phyloP scores from a whole-genome alignment of 2,329 filamentous ascomycete genomes.

The Penicillium hesseltinei region DNA sequence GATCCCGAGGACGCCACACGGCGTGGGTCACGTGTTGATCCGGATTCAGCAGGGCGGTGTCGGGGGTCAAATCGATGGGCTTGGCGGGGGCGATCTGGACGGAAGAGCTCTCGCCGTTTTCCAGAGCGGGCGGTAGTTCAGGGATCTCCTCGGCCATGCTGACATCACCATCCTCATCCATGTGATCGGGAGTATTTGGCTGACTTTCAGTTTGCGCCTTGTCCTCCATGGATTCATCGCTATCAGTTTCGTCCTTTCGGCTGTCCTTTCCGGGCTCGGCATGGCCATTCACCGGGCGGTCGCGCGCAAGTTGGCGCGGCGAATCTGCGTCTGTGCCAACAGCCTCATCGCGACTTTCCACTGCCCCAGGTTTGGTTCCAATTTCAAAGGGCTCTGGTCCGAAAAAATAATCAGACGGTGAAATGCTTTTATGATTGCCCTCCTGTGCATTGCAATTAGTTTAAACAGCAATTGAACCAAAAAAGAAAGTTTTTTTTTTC shows the following conservation, averaged over 20 bases:
- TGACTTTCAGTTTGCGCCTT: constrained; percentile 37
- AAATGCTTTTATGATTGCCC: constrained; percentile 36
- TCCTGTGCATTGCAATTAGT: constrained; percentile 33
- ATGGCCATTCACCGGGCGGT: constrained; percentile 41
- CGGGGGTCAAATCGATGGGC: constrained; percentile 46
- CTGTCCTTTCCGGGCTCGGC: constrained; percentile 34
- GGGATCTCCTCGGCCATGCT: constrained; percentile 38
- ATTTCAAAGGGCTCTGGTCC: constrained; percentile 43
- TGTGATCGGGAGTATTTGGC: constrained; percentile 14
- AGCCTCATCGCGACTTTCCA: constrained; percentile 30
- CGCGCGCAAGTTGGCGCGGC: constrained; percentile 36
- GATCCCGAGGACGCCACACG: constrained; percentile 47
- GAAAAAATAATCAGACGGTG: constrained; percentile 48
- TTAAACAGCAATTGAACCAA: neutral
- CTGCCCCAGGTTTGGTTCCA: constrained; percentile 29
- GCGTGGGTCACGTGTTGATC: constrained; percentile 42
- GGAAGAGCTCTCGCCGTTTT: constrained; percentile 46
- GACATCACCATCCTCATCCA: constrained; percentile 47
- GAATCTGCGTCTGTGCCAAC: constrained; percentile 32
- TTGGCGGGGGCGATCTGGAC: constrained; percentile 51
- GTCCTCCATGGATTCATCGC: constrained; percentile 42
- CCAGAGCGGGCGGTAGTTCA: constrained; percentile 40
- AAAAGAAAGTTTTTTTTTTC: neutral
- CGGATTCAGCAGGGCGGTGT: constrained; percentile 45
- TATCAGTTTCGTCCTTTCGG: constrained; percentile 37